Evolutionary conservation across 805 yeast species (phyloP).

Genomic region (Lipomyces orientalis): DNA sequence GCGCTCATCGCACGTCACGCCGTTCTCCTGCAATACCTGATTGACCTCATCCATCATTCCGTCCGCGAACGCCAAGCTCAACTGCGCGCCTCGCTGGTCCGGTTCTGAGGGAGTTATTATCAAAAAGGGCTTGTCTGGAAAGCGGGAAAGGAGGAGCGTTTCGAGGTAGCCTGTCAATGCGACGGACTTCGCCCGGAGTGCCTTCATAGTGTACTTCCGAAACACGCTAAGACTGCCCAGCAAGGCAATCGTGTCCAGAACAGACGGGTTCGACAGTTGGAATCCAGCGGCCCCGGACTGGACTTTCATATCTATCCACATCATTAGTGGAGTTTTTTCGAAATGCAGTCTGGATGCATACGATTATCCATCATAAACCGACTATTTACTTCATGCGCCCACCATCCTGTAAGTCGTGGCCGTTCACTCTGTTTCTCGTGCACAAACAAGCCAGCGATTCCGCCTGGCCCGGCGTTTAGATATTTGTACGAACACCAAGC

Average conservation of each 20-base stretch:
- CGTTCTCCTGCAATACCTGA: slow-evolving; percentile 55
- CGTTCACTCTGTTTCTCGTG: slow-evolving; percentile 55
- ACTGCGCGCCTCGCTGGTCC: slow-evolving; percentile 75
- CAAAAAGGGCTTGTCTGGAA: slow-evolving; percentile 50
- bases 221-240: slow-evolving; percentile 69
- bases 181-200: slow-evolving; percentile 61
- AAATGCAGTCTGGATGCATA: slow-evolving; percentile 2
- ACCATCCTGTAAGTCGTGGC: slow-evolving; percentile 94
- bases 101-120: slow-evolving; percentile 75
- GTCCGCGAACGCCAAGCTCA: slow-evolving; percentile 73
- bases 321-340: background rate
- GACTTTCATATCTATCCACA: slow-evolving; percentile 50
- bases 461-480: slow-evolving; percentile 92
- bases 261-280: slow-evolving; percentile 90
- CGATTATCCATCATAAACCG: slow-evolving; percentile 71
- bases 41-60: slow-evolving; percentile 69
- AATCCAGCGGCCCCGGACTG: slow-evolving; percentile 87
- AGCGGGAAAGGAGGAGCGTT: slow-evolving; percentile 52
- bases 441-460: slow-evolving; percentile 83
- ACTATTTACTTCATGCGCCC: slow-evolving; percentile 80
- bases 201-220: slow-evolving; percentile 59
- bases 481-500: slow-evolving; percentile 95
- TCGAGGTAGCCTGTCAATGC: slow-evolving; percentile 64
- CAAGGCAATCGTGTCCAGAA: slow-evolving; percentile 78
- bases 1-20: slow-evolving; percentile 85